These are phyloP conservation scores for Noccaea bulbosa DNA, from an alignment of 345 rosid species.

Conservation along the genomic window DNA sequence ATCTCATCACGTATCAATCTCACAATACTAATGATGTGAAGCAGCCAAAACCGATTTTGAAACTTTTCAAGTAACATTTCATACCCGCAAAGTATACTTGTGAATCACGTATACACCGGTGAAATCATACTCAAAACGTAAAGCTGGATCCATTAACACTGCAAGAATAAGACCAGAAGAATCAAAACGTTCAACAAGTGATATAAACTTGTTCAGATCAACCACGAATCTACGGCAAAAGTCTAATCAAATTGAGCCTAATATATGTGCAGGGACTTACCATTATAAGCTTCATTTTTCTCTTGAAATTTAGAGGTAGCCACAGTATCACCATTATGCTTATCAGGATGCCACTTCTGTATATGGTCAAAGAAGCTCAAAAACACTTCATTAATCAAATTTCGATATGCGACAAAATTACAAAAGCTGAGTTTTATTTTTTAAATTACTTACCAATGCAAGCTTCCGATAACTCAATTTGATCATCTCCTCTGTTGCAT, in stretches of 20 bases:
- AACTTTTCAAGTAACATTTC: slow-evolving; percentile 12
- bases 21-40: slow-evolving; percentile 9
- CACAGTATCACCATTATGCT: slow-evolving; percentile 72
- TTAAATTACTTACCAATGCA: slow-evolving; percentile 63
- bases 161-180: too few species aligned
- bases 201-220: too few species aligned
- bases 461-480: slow-evolving; percentile 71
- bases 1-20: slow-evolving; percentile 7
- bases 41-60: background rate
- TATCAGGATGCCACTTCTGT: slow-evolving; percentile 91
- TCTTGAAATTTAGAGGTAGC: slow-evolving; percentile 73
- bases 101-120: slow-evolving; percentile 78
- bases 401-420: background rate
- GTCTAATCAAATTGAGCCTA: too few species aligned
- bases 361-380: slow-evolving; percentile 31
- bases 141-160: slow-evolving; percentile 78
- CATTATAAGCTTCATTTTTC: slow-evolving; percentile 80
- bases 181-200: background rate
- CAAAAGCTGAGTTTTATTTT: background rate
- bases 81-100: slow-evolving; percentile 76
- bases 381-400: background rate
- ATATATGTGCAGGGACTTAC: slow-evolving; percentile 40
- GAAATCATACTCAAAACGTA: slow-evolving; percentile 77
- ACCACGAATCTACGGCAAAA: too few species aligned
- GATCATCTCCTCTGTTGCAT: slow-evolving; percentile 81